phyloP scores from a whole-genome alignment of 2,329 filamentous ascomycete genomes.

The Dichotomopilus funicola region DNA sequence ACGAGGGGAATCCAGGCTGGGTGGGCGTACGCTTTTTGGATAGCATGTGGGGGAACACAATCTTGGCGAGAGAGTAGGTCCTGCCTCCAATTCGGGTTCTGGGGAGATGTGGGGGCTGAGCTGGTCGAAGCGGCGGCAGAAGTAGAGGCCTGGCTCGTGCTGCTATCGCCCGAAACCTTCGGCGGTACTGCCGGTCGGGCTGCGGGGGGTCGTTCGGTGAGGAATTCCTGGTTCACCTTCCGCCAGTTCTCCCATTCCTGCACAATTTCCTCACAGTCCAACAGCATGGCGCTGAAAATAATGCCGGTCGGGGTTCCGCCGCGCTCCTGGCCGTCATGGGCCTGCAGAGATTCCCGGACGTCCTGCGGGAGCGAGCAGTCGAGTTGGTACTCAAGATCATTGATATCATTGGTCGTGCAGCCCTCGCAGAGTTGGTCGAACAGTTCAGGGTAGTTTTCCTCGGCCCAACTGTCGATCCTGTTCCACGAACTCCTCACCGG shows the following conservation, averaged over 20 bases:
- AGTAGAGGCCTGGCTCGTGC: slow-evolving; percentile 57
- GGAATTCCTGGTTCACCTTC: slow-evolving; percentile 82
- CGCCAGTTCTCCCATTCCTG: slow-evolving; percentile 98
- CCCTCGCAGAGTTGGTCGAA: slow-evolving; percentile 90
- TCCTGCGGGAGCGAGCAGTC: slow-evolving; percentile 92
- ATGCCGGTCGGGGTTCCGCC: slow-evolving; percentile 86
- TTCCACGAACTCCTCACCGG: slow-evolving; percentile 86
- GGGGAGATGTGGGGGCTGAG: slow-evolving; percentile 40
- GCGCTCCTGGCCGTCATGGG: slow-evolving; percentile 96
- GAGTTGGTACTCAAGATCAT: slow-evolving; percentile 91
- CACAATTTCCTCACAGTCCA: slow-evolving; percentile 96
- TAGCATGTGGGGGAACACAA: slow-evolving; percentile 75
- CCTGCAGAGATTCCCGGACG: slow-evolving; percentile 80
- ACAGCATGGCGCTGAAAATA: slow-evolving; percentile 87
- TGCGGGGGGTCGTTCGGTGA: slow-evolving; percentile 50
- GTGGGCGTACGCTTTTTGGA: slow-evolving; percentile 91
- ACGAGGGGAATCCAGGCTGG: slow-evolving; percentile 93
- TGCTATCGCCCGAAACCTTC: slow-evolving; percentile 63
- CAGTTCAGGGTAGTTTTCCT: slow-evolving; percentile 91
- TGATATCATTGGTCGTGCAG: slow-evolving; percentile 88
- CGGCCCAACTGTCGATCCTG: slow-evolving; percentile 88
- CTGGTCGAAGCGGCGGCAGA: slow-evolving; percentile 51
- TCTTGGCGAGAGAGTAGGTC: slow-evolving; percentile 80
- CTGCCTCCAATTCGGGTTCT: slow-evolving; percentile 70
- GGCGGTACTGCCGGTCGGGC: slow-evolving; percentile 56